A percentile compares a stretch with the other conserved stretches of the same genome.
Evolutionary conservation across 208 protist genomes (phyloP).

Genomic region (Herpetomonas samuelpessoai): DNA sequence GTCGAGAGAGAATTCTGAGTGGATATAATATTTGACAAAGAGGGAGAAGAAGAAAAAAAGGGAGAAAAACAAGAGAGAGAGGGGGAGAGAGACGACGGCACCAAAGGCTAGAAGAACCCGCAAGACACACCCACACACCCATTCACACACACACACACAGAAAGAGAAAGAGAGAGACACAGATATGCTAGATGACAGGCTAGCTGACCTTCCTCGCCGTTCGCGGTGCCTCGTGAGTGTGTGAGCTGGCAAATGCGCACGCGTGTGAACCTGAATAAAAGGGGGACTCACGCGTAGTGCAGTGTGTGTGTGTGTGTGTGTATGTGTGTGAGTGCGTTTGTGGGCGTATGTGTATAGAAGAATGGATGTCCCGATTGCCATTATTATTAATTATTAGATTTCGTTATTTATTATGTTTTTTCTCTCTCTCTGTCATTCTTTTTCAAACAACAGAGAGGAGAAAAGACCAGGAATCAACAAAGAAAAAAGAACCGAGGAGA

Average conservation of each 20-base stretch:
- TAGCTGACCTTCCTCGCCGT: too few species aligned
- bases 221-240: too few species aligned
- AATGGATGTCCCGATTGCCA: not conserved
- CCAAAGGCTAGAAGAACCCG: not conserved
- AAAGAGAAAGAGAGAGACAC: not conserved
- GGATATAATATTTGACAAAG: conserved; percentile 1
- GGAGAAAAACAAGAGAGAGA: not conserved
- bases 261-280: not conserved
- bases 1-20: too few species aligned
- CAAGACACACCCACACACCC: conserved; percentile 2
- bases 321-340: conserved; percentile 1
- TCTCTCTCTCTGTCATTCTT: not conserved
- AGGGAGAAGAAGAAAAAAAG: not conserved
- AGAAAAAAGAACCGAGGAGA: too few species aligned
- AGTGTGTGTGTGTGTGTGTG: conserved; percentile 3
- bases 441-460: too few species aligned
- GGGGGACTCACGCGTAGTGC: conserved; percentile 1
- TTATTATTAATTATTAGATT: not conserved
- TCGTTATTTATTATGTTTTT: not conserved
- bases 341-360: conserved; percentile 3
- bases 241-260: too few species aligned
- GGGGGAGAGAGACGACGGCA: not conserved
- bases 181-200: too few species aligned
- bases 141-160: not conserved
- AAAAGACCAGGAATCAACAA: too few species aligned